phyloP scores from a whole-genome alignment of 2,329 filamentous ascomycete species.

The Epichloe gansuensis region DNA sequence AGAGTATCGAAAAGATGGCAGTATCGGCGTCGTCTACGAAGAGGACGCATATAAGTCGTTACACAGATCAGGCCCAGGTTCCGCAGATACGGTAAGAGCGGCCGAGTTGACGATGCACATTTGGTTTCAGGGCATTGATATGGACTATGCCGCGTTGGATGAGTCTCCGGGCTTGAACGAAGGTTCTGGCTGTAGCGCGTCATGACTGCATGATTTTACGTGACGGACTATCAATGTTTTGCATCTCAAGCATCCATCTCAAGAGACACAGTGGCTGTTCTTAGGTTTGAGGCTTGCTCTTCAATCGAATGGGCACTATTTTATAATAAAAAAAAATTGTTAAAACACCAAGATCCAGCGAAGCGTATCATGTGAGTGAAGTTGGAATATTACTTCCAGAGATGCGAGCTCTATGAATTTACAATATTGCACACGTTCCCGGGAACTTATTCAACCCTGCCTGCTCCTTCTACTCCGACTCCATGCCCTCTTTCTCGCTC shows the following conservation, averaged over 20 bases:
- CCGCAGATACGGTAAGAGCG: slow-evolving; percentile 1
- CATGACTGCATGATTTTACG: background rate
- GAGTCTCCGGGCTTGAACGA: background rate
- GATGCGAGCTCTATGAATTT: too few relatives aligned
- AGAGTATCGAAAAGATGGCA: slow-evolving; percentile 4
- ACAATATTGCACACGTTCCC: too few relatives aligned
- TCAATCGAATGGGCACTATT: too few relatives aligned
- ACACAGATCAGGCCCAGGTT: background rate
- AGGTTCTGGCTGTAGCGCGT: background rate
- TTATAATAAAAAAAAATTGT: too few relatives aligned
- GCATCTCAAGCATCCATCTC: background rate
- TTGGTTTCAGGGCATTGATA: slow-evolving; percentile 6
- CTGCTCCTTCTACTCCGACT: too few relatives aligned
- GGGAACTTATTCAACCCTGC: too few relatives aligned
- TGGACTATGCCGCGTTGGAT: slow-evolving; percentile 4
- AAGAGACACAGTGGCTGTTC: too few relatives aligned
- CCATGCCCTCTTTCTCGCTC: too few relatives aligned
- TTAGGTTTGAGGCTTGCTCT: too few relatives aligned
- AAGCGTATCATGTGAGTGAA: too few relatives aligned
- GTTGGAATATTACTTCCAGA: too few relatives aligned
- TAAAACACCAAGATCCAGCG: too few relatives aligned
- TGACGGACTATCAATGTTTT: background rate
- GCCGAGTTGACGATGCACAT: slow-evolving; percentile 6
- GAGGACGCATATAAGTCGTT: slow-evolving; percentile 5
- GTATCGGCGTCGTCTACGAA: slow-evolving; percentile 6